Conservation (phyloP, 495 filamentous ascomycete genomes). For the Aspergillus saccharolyticus region DNA sequence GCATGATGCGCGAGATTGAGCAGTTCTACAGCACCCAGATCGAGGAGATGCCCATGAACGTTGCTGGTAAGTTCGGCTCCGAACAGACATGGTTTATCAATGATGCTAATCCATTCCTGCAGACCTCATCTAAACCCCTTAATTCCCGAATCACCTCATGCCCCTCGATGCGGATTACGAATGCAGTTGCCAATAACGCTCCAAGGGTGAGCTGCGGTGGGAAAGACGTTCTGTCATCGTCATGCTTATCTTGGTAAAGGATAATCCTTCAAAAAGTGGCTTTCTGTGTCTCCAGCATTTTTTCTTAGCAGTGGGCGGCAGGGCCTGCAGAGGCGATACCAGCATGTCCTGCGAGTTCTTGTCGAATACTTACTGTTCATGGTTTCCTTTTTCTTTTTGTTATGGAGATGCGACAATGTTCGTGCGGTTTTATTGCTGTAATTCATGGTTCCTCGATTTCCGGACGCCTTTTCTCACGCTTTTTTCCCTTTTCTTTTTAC, state of each 20-base stretch:
- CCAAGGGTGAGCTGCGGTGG: slow-evolving; percentile 34
- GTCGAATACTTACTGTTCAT: slow-evolving; percentile 20
- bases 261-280: slow-evolving; percentile 41
- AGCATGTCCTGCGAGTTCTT: background rate
- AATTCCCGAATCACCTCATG: slow-evolving; percentile 26
- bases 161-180: slow-evolving; percentile 43
- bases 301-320: slow-evolving; percentile 24
- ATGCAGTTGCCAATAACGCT: slow-evolving; percentile 33
- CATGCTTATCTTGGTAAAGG: slow-evolving; percentile 28
- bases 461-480: slow-evolving; percentile 19
- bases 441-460: slow-evolving; percentile 33
- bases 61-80: slow-evolving; percentile 38
- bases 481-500: slow-evolving; percentile 27
- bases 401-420: slow-evolving; percentile 42
- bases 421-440: slow-evolving; percentile 40
- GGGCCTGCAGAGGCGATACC: slow-evolving; percentile 8
- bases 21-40: slow-evolving; percentile 63
- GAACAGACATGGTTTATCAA: background rate
- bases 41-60: slow-evolving; percentile 61
- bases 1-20: slow-evolving; percentile 97
- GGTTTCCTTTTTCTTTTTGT: slow-evolving; percentile 39
- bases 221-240: slow-evolving; percentile 26
- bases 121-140: slow-evolving; percentile 50
- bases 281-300: slow-evolving; percentile 42
- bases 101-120: slow-evolving; percentile 11